phyloP scores from a whole-genome alignment of 345 rosid species.

The Excoecaria agallocha region DNA sequence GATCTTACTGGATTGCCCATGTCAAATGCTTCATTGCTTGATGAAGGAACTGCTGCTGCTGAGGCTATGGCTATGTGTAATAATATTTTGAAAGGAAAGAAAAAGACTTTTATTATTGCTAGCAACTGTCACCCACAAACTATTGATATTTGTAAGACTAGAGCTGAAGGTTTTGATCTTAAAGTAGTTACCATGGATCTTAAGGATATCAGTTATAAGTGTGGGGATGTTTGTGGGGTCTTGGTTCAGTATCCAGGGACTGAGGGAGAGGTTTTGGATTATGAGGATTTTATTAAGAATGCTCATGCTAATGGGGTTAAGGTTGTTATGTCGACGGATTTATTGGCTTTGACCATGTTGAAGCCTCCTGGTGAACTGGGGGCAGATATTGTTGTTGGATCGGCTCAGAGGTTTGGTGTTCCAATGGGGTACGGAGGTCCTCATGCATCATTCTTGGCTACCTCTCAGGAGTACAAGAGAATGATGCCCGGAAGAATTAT shows the following conservation, averaged over 20 bases:
- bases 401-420: conserved; percentile 95
- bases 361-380: conserved; percentile 97
- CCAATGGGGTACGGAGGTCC: conserved; percentile 99
- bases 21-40: conserved; percentile 92
- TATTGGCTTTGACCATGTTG: conserved; percentile 87
- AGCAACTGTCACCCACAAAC: conserved; percentile 92
- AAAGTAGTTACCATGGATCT: conserved; percentile 69
- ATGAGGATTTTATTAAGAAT: conserved; percentile 74
- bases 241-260: conserved; percentile 97
- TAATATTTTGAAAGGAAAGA: conserved; percentile 80
- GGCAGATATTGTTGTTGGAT: conserved; percentile 93
- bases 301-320: conserved; percentile 92
- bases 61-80: conserved; percentile 99
- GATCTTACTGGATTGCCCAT: conserved; percentile 93
- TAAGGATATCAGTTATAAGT: conserved; percentile 71
- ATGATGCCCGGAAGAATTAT: conserved; percentile 98
- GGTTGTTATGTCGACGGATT: conserved; percentile 95
- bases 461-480: conserved; percentile 97
- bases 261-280: conserved; percentile 88
- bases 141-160: conserved; percentile 84
- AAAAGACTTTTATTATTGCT: conserved; percentile 85
- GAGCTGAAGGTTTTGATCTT: conserved; percentile 85
- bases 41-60: conserved; percentile 97
- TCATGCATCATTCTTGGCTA: conserved; percentile 95
- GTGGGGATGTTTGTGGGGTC: conserved; percentile 93